Conservation (phyloP, 805 yeast species). For the Yamadazyma phyllophila region DNA sequence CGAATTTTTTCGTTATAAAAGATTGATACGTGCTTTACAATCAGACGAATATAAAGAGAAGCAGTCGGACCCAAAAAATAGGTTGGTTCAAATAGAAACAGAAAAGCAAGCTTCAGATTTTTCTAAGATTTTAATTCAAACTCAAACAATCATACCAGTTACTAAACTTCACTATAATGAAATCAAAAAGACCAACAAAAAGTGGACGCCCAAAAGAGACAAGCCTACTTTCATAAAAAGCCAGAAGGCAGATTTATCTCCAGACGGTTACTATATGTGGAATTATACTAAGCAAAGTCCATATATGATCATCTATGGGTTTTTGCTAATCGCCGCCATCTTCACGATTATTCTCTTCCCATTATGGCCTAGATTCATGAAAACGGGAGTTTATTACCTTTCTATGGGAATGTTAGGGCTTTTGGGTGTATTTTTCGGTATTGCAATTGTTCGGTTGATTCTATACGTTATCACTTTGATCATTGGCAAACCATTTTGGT, state of each 20-base stretch:
- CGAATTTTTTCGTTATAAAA: conserved; percentile 84
- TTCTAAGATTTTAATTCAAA: conserved; percentile 66
- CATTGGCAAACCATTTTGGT: conserved; percentile 80
- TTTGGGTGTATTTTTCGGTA: conserved; percentile 67
- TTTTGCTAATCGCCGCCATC: conserved; percentile 62
- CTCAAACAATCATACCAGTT: conserved; percentile 74
- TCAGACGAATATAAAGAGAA: conserved; percentile 65
- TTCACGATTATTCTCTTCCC: conserved; percentile 78
- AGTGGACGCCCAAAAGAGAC: conserved; percentile 60
- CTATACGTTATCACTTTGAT: conserved; percentile 59
- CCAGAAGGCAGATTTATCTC: conserved; percentile 56
- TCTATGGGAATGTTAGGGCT: conserved; percentile 75
- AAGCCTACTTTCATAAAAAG: conserved; percentile 58
- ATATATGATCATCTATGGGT: conserved; percentile 57
- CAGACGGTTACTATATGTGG: conserved; percentile 83
- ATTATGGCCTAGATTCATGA: conserved; percentile 90
- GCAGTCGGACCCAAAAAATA: conserved; percentile 45
- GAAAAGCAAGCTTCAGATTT: conserved; percentile 58
- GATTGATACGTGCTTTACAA: conserved; percentile 74
- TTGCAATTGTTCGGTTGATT: conserved; percentile 78
- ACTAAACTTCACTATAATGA: conserved; percentile 68
- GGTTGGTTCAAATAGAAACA: conserved; percentile 42
- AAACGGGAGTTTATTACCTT: conserved; percentile 86
- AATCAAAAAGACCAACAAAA: conserved; percentile 50
- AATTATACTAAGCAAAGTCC: conserved; percentile 71